Evolutionary conservation across 1,139 yeast species (phyloP).

Genomic region (Hyphopichia fennica): DNA sequence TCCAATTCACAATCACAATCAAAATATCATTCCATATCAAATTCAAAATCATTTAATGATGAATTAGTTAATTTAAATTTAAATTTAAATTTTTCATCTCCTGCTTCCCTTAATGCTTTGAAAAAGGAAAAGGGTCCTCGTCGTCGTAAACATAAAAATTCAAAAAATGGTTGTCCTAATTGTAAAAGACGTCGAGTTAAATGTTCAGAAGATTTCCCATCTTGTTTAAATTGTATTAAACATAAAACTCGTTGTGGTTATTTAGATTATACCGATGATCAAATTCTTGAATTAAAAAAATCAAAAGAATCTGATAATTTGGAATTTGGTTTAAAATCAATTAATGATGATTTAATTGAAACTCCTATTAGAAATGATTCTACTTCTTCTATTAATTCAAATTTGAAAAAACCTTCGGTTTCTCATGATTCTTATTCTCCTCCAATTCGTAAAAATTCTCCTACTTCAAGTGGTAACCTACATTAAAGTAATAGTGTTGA

Average conservation of each 20-base stretch:
- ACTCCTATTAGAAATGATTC: not conserved
- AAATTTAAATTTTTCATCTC: too few species aligned
- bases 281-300: slow-evolving; percentile 28
- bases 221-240: slow-evolving; percentile 42
- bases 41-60: not conserved
- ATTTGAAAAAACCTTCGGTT: not conserved
- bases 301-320: slow-evolving; percentile 14
- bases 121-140: slow-evolving; percentile 8
- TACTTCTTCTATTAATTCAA: not conserved
- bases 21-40: not conserved
- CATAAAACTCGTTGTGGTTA: slow-evolving; percentile 45
- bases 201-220: slow-evolving; percentile 44
- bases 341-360: too few species aligned
- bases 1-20: not conserved
- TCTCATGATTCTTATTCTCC: not conserved
- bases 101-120: not conserved
- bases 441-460: not conserved
- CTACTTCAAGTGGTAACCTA: not conserved
- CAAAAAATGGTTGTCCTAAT: slow-evolving; percentile 42
- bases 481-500: not conserved
- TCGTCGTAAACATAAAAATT: slow-evolving; percentile 33
- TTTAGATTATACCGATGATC: slow-evolving; percentile 34
- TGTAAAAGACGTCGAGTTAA: slow-evolving; percentile 47
- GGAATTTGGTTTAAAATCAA: not conserved
- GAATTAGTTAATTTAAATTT: not conserved